Evolutionary conservation across 2,329 filamentous ascomycete species (phyloP), one percentile per base, ranked within the genome.

Genomic region (Gaeumannomyces tritici): DNA sequence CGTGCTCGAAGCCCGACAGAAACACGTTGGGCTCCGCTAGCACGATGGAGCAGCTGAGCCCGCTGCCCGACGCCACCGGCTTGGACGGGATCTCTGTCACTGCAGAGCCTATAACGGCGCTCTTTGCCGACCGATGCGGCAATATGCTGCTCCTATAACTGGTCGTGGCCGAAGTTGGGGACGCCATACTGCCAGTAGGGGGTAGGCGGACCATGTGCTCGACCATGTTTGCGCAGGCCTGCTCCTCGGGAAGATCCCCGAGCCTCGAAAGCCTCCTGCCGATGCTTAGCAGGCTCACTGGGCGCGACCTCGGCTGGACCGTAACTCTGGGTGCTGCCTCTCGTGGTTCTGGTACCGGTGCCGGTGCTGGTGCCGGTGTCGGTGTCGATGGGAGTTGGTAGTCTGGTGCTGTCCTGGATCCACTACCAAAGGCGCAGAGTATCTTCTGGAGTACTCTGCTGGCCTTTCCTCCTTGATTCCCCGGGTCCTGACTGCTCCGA

Each of bases 1-100:
- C 82, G 67, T 90, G 88, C 63, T 92, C 89, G 69, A 93, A 92
- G 0, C 90, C 90, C 31, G 88, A 86, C 42, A 95, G 77, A 69
- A 91, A 95, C 28, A 95, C 78, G 63, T 89, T 88, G n/a, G 89
- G 89, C 72, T 95, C 91, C 31, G 89, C 89, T 55, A 95, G 77
- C 31, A 88, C 77, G 57, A 95, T 89, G 33, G 86, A 88, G 69
- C 90, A 89, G 28, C 82, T 82, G 27, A 95, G 81, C 57, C 90
- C 90, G 72, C 89, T 91, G 59, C 88, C 90, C 21, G 87, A 86
- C 15, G 89, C 89, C n/a, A 93, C 79, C 1, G 91, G 90, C 74
- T 92, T 91, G n/a, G 80, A 77, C 1, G 55, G 28, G 9, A 85
- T 69, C 66, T 85, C 83, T 35, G 79, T 76, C n/a, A 84, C 79